These are phyloP conservation scores for Alternaria sp. DNA, from an alignment of 2,329 filamentous ascomycete species.

Conservation along the genomic window DNA sequence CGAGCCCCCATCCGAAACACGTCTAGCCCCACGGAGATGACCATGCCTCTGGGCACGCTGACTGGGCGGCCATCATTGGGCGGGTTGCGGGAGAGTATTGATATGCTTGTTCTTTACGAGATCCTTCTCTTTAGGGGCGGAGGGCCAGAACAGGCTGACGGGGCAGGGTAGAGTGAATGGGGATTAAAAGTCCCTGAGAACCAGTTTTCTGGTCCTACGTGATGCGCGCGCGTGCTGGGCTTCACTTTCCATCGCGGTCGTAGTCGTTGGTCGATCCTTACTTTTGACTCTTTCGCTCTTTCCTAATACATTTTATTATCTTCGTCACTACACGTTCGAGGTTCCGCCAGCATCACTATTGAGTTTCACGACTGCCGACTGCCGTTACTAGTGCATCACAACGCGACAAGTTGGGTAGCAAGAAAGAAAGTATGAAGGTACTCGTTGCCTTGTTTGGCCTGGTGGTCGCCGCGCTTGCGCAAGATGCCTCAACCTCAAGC, in stretches of 20 bases:
- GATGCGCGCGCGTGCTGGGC: background rate
- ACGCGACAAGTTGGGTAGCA: background rate
- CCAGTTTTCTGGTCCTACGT: background rate
- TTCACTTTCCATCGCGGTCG: background rate
- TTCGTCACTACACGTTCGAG: background rate
- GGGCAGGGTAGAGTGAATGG: background rate
- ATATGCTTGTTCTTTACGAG: conserved; percentile 4
- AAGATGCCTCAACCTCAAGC: conserved; percentile 1
- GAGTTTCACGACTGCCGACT: background rate
- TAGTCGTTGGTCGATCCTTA: conserved; percentile 2
- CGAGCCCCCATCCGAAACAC: conserved; percentile 4
- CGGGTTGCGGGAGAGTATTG: background rate
- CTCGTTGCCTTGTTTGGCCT: conserved; percentile 3
- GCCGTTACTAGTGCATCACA: background rate
- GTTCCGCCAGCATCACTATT: background rate
- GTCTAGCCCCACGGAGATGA: conserved; percentile 1
- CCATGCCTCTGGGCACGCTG: background rate
- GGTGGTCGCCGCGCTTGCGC: conserved; percentile 4
- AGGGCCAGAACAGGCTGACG: background rate
- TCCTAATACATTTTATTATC: background rate
- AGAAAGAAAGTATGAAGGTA: conserved; percentile 5
- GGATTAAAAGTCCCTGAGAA: background rate
- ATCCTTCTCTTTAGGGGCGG: background rate
- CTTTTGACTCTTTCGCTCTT: background rate
- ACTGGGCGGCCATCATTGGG: background rate